These are phyloP conservation scores for Pythium biforme DNA, from an alignment of 352 stramenopile genomes.

Conservation along the genomic window DNA sequence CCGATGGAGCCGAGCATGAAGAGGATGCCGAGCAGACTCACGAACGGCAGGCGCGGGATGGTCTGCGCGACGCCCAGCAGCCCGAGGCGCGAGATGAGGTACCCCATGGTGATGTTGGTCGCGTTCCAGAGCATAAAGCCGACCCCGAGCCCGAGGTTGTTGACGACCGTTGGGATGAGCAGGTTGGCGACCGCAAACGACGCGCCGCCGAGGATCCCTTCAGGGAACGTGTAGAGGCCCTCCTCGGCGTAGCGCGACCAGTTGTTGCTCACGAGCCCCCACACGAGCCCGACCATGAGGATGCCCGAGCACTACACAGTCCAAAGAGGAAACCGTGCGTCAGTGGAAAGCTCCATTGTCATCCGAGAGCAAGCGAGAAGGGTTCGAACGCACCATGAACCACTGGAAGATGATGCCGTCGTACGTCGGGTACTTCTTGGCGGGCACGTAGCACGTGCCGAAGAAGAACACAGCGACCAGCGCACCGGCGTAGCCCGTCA, in stretches of 20 bases:
- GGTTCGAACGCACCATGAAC: conserved; percentile 67
- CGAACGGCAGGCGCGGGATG: conserved; percentile 48
- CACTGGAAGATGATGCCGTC: conserved; percentile 89
- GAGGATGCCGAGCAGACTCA: conserved; percentile 65
- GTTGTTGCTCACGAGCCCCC: conserved; percentile 80
- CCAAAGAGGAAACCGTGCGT: background rate
- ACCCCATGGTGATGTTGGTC: conserved; percentile 81
- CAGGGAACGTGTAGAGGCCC: conserved; percentile 77
- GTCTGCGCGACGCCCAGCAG: conserved; percentile 68
- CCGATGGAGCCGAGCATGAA: conserved; percentile 81
- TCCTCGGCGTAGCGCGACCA: conserved; percentile 72
- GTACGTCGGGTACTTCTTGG: conserved; percentile 82
- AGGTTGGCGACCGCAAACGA: conserved; percentile 81
- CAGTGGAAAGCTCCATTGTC: no score
- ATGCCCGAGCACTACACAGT: conserved; percentile 79
- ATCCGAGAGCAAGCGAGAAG: background rate
- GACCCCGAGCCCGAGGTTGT: conserved; percentile 71
- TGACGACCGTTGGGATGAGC: conserved; percentile 84
- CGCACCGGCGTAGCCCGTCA: conserved; percentile 58
- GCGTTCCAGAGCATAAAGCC: conserved; percentile 89
- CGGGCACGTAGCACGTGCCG: conserved; percentile 80
- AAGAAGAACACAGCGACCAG: conserved; percentile 83
- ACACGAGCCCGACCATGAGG: conserved; percentile 73
- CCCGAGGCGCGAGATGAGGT: conserved; percentile 71
- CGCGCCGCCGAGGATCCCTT: conserved; percentile 71